Percentiles rank a stretch among this genome's conserved stretches.
Conservation (phyloP, 306 rosid species). For the Crotalaria pallida region DNA sequence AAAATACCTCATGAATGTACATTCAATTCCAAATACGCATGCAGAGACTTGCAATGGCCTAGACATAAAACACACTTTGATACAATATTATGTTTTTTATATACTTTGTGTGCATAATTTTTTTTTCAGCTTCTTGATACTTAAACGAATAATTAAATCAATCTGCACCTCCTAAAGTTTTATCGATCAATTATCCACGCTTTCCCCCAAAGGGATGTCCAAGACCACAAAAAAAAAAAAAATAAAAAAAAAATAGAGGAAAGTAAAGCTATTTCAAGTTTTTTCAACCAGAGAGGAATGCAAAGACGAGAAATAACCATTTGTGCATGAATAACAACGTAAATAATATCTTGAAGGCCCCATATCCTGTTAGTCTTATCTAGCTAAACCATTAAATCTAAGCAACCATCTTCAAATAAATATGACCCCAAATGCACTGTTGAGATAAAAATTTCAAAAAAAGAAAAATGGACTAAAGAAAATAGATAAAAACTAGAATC, state of each 20-base stretch:
- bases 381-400: background rate
- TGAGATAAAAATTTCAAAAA: constrained; percentile 13
- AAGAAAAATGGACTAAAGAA: background rate
- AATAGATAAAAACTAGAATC: constrained; percentile 31
- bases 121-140: too few relatives aligned
- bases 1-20: too few relatives aligned
- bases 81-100: too few relatives aligned
- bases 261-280: background rate
- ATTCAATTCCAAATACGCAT: too few relatives aligned
- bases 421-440: constrained; percentile 27
- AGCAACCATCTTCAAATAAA: constrained; percentile 21
- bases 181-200: background rate
- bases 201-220: background rate
- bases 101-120: too few relatives aligned
- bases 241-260: too few relatives aligned
- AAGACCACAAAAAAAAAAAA: too few relatives aligned
- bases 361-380: background rate
- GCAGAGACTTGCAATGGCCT: too few relatives aligned
- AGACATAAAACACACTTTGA: too few relatives aligned
- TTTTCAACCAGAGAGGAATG: background rate
- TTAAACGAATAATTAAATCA: too few relatives aligned
- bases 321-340: background rate
- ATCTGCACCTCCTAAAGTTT: too few relatives aligned
- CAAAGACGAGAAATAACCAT: background rate
- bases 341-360: background rate